Evolutionary conservation across 2,329 filamentous ascomycete species (phyloP), one percentile per base, ranked within the genome.

Genomic region (Stagonosporopsis cucurbitacearum): DNA sequence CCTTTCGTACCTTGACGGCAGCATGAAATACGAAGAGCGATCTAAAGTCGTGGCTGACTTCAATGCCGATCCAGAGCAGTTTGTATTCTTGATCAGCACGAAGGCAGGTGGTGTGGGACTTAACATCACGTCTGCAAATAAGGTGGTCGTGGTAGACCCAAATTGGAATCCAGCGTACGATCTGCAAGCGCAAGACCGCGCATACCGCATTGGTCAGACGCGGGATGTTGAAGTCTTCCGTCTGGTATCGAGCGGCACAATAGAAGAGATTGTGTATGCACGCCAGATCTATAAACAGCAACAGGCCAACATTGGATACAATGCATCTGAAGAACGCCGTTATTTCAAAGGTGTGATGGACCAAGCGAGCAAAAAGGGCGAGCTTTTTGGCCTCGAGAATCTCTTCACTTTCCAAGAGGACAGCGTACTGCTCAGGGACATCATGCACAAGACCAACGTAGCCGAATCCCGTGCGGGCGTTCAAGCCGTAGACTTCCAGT

Each of bases 281-380:
- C 85, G 95, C 6, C 95, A 99, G 69, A 95, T 99, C 35, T 99
- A 99, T 82, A 99, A 99, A 75, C 95, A 99, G 71, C 95, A 99
- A 69, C 95, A 98, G 77, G 94, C 95, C 23, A 98, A 97, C 69
- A 98, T 99, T 55, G 95, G 91, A 0, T 98, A 99, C 75, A 96
- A 88, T 30, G 95, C 95, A 0, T 96, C 91, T 0, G 89, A 88
- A 5, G 95, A 99, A 75, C 87, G 95, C 3, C 87, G 95, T 1
- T 99, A 99, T 75, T 99, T 99, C 79, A 92, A 89, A 64, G 95
- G 95, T 36, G 91, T 98, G 0, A 94, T 97, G 76, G 89, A 96
- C 59, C 86, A 91, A 63, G 86, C 86, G 22, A 85, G 86, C 25
- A 87, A 93, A 62, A 94, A 94, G 65, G 95, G 95, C 15, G 95